These are phyloP conservation scores for Citrus inodora DNA, from an alignment of 345 rosid species.

Conservation along the genomic window DNA sequence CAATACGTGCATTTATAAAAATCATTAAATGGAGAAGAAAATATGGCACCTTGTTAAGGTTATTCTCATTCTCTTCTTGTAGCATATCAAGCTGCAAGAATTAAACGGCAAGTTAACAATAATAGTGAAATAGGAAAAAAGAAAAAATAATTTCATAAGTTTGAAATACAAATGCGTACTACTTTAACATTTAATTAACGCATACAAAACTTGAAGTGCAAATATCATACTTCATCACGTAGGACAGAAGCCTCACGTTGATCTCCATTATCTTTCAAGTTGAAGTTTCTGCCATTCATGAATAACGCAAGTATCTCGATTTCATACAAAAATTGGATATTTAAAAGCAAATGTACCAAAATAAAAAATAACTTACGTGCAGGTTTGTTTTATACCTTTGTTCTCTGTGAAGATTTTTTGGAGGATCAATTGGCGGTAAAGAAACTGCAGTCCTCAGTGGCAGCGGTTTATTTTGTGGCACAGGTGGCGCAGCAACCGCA, in stretches of 20 bases:
- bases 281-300: slow-evolving; percentile 46
- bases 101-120: background rate
- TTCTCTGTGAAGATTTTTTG: slow-evolving; percentile 49
- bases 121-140: slow-evolving; percentile 4
- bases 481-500: slow-evolving; percentile 45
- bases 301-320: background rate
- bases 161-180: background rate
- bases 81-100: slow-evolving; percentile 81
- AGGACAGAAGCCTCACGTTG: slow-evolving; percentile 88
- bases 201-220: background rate
- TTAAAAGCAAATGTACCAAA: background rate
- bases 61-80: slow-evolving; percentile 80
- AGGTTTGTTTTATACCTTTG: slow-evolving; percentile 43
- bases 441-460: slow-evolving; percentile 59
- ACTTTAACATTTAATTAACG: background rate
- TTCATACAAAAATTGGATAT: background rate
- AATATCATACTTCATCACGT: slow-evolving; percentile 76
- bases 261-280: slow-evolving; percentile 43
- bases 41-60: slow-evolving; percentile 56
- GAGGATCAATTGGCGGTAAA: slow-evolving; percentile 61
- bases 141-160: background rate
- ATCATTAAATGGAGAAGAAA: background rate
- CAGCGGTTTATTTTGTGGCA: slow-evolving; percentile 48
- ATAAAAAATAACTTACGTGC: background rate
- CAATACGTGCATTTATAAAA: background rate